Percentiles rank a stretch among this genome's conserved stretches.
phyloP scores from a whole-genome alignment of 2,329 filamentous ascomycete species.

The Harringtonia aguacate region DNA sequence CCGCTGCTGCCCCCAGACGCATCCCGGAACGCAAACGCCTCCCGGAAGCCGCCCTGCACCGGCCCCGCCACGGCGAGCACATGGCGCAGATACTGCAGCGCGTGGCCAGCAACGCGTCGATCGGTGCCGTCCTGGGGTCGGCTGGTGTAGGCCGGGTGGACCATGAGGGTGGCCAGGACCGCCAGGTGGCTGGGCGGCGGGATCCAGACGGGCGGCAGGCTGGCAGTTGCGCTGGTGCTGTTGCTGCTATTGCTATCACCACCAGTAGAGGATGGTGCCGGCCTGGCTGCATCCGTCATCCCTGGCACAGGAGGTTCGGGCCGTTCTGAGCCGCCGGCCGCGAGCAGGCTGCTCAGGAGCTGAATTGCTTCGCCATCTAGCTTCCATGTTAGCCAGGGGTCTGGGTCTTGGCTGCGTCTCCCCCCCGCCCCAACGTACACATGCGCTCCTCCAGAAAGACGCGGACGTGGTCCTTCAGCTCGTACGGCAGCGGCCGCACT shows the following conservation, averaged over 20 bases:
- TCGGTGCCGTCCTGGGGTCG: slow-evolving; percentile 52
- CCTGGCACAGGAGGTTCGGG: too few species aligned
- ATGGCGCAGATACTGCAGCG: slow-evolving; percentile 60
- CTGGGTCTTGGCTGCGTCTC: neutral
- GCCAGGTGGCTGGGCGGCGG: slow-evolving; percentile 66
- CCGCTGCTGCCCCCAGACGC: neutral
- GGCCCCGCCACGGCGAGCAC: slow-evolving; percentile 57
- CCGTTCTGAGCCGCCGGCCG: slow-evolving; percentile 31
- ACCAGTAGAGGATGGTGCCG: neutral
- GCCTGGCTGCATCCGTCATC: neutral
- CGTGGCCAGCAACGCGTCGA: slow-evolving; percentile 51
- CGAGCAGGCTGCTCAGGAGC: slow-evolving; percentile 54
- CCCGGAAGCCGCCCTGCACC: slow-evolving; percentile 55
- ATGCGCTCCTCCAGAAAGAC: slow-evolving; percentile 69
- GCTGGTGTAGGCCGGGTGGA: slow-evolving; percentile 72
- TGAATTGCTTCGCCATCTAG: slow-evolving; percentile 47
- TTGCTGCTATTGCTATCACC: neutral
- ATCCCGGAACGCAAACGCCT: slow-evolving; percentile 58
- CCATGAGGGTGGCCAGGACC: slow-evolving; percentile 67
- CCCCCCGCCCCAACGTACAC: slow-evolving; percentile 13
- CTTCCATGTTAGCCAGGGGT: neutral
- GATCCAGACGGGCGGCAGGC: slow-evolving; percentile 40
- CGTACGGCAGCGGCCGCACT: slow-evolving; percentile 46
- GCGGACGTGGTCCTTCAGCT: slow-evolving; percentile 54
- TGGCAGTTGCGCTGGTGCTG: neutral